Evolutionary conservation across 176 grass and related monocot species (phyloP).

Genomic region (Elymus sibiricus): DNA sequence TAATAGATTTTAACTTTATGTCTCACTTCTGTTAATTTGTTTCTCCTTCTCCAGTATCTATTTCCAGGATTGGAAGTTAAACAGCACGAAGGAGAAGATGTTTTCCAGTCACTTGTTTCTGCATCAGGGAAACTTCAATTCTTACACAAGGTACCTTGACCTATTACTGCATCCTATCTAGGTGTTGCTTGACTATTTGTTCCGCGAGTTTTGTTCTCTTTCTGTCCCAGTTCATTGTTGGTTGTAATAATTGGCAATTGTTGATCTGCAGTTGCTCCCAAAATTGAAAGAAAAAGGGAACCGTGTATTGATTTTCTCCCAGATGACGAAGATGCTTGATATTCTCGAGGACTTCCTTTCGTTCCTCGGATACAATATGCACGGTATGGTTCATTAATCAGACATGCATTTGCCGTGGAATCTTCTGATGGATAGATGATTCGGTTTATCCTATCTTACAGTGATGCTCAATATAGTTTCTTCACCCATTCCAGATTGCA

Average conservation of each 20-base stretch:
- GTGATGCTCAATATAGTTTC: too few relatives aligned
- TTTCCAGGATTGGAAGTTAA: constrained; percentile 42
- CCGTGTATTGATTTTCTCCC: constrained; percentile 62
- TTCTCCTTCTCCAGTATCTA: constrained; percentile 40
- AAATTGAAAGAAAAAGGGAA: constrained; percentile 69
- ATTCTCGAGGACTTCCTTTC: constrained; percentile 61
- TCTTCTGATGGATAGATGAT: neutral
- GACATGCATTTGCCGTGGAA: neutral
- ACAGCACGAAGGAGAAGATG: constrained; percentile 28
- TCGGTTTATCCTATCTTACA: neutral
- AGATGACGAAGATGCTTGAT: constrained; percentile 75
- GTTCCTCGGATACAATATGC: constrained; percentile 37
- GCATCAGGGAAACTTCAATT: constrained; percentile 64
- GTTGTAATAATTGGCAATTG: neutral
- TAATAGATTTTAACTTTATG: neutral
- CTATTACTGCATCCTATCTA: neutral
- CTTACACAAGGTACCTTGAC: constrained; percentile 49
- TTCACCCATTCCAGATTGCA: neutral
- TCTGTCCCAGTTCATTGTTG: neutral
- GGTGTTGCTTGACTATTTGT: neutral
- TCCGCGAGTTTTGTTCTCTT: neutral
- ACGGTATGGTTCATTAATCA: constrained; percentile 36
- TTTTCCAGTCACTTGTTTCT: constrained; percentile 51
- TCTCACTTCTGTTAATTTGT: neutral
- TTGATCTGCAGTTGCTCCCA: constrained; percentile 49